phyloP scores from a whole-genome alignment of 768 basidiomycete genomes.

The Chalciporus sphaerocephalus region DNA sequence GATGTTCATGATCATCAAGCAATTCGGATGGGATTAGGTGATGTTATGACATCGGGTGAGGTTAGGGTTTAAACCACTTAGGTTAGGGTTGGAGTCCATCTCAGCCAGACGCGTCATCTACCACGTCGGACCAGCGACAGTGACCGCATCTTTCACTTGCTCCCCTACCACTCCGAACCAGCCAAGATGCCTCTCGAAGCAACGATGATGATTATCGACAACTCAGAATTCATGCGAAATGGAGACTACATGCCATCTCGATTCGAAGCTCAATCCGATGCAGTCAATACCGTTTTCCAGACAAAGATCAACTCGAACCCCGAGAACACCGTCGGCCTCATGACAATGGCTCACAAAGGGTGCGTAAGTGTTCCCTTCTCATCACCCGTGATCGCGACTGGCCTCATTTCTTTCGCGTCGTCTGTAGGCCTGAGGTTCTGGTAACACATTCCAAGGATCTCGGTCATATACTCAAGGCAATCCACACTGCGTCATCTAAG shows the following conservation, averaged over 20 bases:
- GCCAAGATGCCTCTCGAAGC: slow-evolving; percentile 91
- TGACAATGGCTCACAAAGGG: slow-evolving; percentile 99
- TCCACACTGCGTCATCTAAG: slow-evolving; percentile 66
- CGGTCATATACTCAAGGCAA: slow-evolving; percentile 80
- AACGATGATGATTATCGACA: slow-evolving; percentile 96
- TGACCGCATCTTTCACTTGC: slow-evolving; percentile 1
- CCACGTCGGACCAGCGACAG: slow-evolving; percentile 8
- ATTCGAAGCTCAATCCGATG: slow-evolving; percentile 88
- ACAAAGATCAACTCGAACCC: slow-evolving; percentile 95
- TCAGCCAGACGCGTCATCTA: slow-evolving; percentile 27
- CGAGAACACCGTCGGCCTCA: slow-evolving; percentile 94
- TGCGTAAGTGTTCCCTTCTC: slow-evolving; percentile 35
- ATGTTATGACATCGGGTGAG: neutral
- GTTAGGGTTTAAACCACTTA: slow-evolving; percentile 9
- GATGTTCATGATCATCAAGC: too few species aligned
- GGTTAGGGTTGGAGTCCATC: slow-evolving; percentile 18
- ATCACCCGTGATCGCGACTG: neutral
- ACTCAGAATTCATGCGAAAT: slow-evolving; percentile 96
- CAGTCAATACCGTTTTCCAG: slow-evolving; percentile 84
- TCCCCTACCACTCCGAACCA: neutral
- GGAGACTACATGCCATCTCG: slow-evolving; percentile 86
- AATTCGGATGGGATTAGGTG: too few species aligned
- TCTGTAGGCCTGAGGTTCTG: slow-evolving; percentile 81
- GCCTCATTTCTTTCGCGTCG: neutral
- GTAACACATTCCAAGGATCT: slow-evolving; percentile 95